A percentile compares a stretch with the other conserved stretches of the same genome.
Evolutionary conservation across 2,329 filamentous ascomycete species (phyloP).

Genomic region (Penicillium sp.): DNA sequence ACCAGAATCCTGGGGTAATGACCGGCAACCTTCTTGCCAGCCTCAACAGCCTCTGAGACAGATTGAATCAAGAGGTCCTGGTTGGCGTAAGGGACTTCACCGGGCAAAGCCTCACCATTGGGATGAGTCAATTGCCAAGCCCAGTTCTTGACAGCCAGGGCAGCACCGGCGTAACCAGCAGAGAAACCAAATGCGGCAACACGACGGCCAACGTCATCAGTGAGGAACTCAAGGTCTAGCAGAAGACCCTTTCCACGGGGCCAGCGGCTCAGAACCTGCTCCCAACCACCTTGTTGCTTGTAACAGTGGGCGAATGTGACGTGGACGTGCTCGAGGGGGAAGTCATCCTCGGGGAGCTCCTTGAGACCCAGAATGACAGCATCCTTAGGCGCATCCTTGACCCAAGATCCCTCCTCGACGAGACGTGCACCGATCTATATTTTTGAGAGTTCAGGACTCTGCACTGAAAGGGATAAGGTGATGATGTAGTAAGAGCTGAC

Average conservation of each 20-base stretch:
- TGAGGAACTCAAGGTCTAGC: constrained; percentile 83
- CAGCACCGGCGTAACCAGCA: constrained; percentile 72
- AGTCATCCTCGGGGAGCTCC: constrained; percentile 69
- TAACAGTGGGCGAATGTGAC: constrained; percentile 73
- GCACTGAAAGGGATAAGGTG: not conserved
- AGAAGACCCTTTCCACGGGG: constrained; percentile 72
- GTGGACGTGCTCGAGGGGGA: constrained; percentile 70
- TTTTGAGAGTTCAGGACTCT: constrained; percentile 48
- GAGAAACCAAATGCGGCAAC: constrained; percentile 57
- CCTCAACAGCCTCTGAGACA: constrained; percentile 68
- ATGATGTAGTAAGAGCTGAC: constrained; percentile 16
- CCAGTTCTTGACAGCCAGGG: constrained; percentile 76
- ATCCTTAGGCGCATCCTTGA: constrained; percentile 60
- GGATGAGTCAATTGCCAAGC: constrained; percentile 75
- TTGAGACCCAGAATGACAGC: constrained; percentile 74
- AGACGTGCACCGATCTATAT: constrained; percentile 60
- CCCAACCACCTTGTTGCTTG: constrained; percentile 76
- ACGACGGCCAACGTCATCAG: constrained; percentile 65
- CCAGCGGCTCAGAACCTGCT: constrained; percentile 75
- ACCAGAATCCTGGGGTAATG: constrained; percentile 72
- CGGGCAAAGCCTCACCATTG: constrained; percentile 62
- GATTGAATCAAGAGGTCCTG: constrained; percentile 70
- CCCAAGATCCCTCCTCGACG: constrained; percentile 66
- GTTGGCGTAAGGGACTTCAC: constrained; percentile 60
- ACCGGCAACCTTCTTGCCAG: constrained; percentile 65